Evolutionary conservation across 257 asterid genomes (phyloP).

Genomic region (Fraxinus americana): DNA sequence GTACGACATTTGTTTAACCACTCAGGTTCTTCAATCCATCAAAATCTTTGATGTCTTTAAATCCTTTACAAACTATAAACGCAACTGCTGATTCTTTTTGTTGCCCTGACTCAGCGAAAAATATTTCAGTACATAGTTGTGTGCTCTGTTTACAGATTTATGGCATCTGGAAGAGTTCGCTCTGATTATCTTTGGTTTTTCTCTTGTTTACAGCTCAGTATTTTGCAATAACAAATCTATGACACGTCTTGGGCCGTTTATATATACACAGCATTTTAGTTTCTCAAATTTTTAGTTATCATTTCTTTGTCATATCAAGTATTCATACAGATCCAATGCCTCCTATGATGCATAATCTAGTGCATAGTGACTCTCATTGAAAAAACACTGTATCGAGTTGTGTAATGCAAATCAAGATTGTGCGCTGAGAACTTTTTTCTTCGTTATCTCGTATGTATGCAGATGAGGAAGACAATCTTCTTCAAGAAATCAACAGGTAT

Average conservation of each 20-base stretch:
- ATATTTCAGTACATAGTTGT: not conserved
- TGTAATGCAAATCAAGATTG: not conserved
- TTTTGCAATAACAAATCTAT: not conserved
- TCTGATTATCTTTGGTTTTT: not conserved
- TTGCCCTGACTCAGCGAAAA: not conserved
- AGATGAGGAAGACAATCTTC: conserved; percentile 79
- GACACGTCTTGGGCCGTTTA: not conserved
- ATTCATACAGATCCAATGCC: not conserved
- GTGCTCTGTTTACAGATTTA: not conserved
- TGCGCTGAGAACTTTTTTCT: conserved; percentile 1
- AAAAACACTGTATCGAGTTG: too few relatives aligned
- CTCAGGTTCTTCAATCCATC: not conserved
- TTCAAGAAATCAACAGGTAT: conserved; percentile 70
- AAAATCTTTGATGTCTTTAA: not conserved
- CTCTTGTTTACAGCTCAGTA: not conserved
- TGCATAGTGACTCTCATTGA: not conserved
- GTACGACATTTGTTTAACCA: not conserved
- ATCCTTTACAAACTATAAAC: not conserved
- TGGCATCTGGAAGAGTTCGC: not conserved
- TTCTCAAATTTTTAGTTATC: not conserved
- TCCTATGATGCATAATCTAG: not conserved
- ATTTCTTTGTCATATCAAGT: not conserved
- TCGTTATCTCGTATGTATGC: conserved; percentile 22
- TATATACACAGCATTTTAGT: not conserved
- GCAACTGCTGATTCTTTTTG: not conserved